Evolutionary conservation across 116 monocot genomes (phyloP).

Genomic region (Papilionanthe hybrid): DNA sequence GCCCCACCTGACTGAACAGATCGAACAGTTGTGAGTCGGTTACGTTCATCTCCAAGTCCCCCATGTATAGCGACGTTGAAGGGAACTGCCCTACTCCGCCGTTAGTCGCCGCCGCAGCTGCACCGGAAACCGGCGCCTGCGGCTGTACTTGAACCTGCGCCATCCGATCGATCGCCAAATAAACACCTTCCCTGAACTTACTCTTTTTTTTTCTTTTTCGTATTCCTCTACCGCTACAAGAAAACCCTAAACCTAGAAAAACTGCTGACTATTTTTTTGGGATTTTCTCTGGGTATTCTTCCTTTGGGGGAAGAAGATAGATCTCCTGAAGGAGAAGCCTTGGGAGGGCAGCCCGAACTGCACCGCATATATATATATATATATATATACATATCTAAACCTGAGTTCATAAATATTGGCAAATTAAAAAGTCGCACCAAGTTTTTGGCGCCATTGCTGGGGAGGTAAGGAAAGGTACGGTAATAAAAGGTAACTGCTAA

Average conservation of each 20-base stretch:
- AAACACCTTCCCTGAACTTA: too few relatives aligned
- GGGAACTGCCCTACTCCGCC: constrained; percentile 11
- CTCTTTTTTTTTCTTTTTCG: constrained; percentile 3
- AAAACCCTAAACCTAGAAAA: background rate
- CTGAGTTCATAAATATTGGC: too few relatives aligned
- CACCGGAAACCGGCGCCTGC: constrained; percentile 6
- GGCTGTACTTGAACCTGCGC: constrained; percentile 14
- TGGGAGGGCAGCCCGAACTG: constrained; percentile 18
- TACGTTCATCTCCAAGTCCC: constrained; percentile 33
- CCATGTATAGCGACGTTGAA: constrained; percentile 37
- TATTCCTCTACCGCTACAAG: background rate
- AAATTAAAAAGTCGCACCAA: too few relatives aligned
- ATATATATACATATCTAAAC: too few relatives aligned
- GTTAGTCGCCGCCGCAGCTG: constrained; percentile 6
- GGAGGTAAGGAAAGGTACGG: too few relatives aligned
- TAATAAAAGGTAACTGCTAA: too few relatives aligned
- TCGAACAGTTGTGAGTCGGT: constrained; percentile 28
- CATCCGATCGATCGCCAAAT: constrained; percentile 6
- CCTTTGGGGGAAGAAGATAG: background rate
- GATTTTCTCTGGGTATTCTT: constrained; percentile 9
- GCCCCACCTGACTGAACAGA: constrained; percentile 27
- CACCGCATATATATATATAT: too few relatives aligned
- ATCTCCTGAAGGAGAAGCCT: background rate
- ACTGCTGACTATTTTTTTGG: background rate
- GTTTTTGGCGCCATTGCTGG: too few relatives aligned